Percentiles rank a stretch among this genome's conserved stretches.
phyloP scores from a whole-genome alignment of 345 rosid genomes.

The Syzygium grande region DNA sequence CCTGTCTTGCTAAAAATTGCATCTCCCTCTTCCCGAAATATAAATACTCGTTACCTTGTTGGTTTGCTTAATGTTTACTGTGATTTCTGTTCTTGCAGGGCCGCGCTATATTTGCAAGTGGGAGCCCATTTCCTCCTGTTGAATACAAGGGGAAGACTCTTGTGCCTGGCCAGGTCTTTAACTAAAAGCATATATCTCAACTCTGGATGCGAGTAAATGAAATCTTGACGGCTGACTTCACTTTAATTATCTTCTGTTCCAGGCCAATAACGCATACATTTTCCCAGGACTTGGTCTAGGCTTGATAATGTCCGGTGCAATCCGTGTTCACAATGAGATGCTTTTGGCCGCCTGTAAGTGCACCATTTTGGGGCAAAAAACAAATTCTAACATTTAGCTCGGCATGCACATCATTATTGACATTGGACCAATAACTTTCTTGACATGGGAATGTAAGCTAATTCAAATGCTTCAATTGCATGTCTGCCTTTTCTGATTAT shows the following conservation, averaged over 20 bases:
- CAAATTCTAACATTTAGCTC: background rate
- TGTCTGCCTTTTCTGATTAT: background rate
- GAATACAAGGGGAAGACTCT: constrained; percentile 52
- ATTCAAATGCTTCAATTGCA: background rate
- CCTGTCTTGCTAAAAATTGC: background rate
- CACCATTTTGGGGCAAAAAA: background rate
- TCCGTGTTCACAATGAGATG: constrained; percentile 93
- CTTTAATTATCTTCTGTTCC: constrained; percentile 6
- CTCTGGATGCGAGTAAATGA: background rate
- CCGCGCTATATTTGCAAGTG: constrained; percentile 85
- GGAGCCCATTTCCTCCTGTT: constrained; percentile 84
- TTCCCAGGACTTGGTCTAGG: constrained; percentile 97
- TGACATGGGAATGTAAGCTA: background rate
- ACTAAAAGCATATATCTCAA: background rate
- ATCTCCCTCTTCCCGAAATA: background rate
- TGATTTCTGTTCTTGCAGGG: constrained; percentile 37
- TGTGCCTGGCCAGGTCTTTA: constrained; percentile 80
- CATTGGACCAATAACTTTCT: background rate
- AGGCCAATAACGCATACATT: constrained; percentile 95
- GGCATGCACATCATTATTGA: background rate
- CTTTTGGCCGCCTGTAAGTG: constrained; percentile 81
- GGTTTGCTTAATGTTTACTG: background rate
- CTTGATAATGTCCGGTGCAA: constrained; percentile 86
- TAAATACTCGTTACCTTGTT: background rate
- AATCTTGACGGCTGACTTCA: constrained; percentile 1